Evolutionary conservation across 495 filamentous ascomycete genomes (phyloP).

Genomic region (Podospora pseudocomata): DNA sequence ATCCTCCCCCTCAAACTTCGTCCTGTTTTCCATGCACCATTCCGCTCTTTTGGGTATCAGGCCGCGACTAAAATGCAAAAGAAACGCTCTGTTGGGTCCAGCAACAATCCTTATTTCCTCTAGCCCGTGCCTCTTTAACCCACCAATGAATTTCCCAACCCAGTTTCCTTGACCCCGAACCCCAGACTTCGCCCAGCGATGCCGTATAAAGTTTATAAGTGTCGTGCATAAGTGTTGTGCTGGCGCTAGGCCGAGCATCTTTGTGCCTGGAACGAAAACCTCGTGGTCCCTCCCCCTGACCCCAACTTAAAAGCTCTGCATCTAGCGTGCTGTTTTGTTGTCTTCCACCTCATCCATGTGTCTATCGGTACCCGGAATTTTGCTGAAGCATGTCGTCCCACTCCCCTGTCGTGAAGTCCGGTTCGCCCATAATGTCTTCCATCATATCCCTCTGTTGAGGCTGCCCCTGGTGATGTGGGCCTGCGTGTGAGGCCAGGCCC

Average conservation of each 20-base stretch:
- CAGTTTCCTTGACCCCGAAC: neutral
- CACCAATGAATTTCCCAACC: neutral
- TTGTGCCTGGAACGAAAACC: neutral
- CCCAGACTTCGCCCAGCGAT: neutral
- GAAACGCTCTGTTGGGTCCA: neutral
- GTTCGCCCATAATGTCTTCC: constrained; percentile 38
- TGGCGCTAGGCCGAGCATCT: neutral
- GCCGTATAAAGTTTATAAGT: neutral
- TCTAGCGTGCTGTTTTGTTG: neutral
- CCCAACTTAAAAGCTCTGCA: neutral
- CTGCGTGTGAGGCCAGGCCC: constrained; percentile 22
- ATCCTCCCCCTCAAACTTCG: neutral
- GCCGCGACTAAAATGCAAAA: constrained; percentile 8
- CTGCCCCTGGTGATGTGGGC: constrained; percentile 27
- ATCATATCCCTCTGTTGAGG: constrained; percentile 40
- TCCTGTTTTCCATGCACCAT: neutral
- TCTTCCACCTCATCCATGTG: neutral
- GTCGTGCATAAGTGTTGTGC: neutral
- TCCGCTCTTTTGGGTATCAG: constrained; percentile 11
- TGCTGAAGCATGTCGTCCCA: constrained; percentile 28
- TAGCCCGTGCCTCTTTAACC: neutral
- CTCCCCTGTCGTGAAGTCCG: constrained; percentile 23
- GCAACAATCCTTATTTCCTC: neutral
- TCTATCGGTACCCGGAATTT: neutral
- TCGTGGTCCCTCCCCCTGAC: neutral